A percentile compares a stretch with the other conserved stretches of the same genome.
Evolutionary conservation across 1,139 yeast species (phyloP).

Genomic region (Eremothecium sinecaudum): DNA sequence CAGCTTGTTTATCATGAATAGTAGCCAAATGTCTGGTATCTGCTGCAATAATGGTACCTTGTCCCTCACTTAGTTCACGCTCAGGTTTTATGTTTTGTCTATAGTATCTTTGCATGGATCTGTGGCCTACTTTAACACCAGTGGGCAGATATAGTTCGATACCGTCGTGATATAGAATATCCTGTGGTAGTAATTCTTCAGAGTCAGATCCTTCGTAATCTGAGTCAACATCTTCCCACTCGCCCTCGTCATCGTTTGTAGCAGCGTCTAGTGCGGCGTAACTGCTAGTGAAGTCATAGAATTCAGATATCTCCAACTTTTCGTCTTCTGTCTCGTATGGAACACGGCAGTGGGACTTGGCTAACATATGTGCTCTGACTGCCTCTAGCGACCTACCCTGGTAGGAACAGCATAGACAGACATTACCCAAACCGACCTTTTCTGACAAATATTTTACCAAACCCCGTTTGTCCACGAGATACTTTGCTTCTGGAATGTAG

Average conservation of each 20-base stretch:
- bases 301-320: conserved; percentile 80
- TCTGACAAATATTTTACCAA: conserved; percentile 74
- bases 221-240: conserved; percentile 32
- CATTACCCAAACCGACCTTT: conserved; percentile 84
- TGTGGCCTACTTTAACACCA: conserved; percentile 82
- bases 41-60: conserved; percentile 88
- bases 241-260: conserved; percentile 30
- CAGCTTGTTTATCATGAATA: conserved; percentile 43
- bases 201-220: conserved; percentile 43
- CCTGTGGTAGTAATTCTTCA: conserved; percentile 39
- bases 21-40: conserved; percentile 67
- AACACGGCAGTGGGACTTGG: conserved; percentile 78
- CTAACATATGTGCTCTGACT: conserved; percentile 83
- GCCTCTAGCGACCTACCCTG: conserved; percentile 84
- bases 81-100: conserved; percentile 77
- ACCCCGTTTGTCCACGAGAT: conserved; percentile 61
- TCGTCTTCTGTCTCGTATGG: conserved; percentile 85
- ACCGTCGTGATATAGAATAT: conserved; percentile 51
- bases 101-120: conserved; percentile 78
- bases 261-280: conserved; percentile 34
- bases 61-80: conserved; percentile 68
- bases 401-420: conserved; percentile 76
- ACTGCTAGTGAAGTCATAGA: conserved; percentile 71
- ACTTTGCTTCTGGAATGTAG: conserved; percentile 73
- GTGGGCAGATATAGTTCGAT: conserved; percentile 76